These are phyloP conservation scores for Umbelopsis sp. DNA, from an alignment of 192 early-diverging fungal genomes.

Conservation along the genomic window DNA sequence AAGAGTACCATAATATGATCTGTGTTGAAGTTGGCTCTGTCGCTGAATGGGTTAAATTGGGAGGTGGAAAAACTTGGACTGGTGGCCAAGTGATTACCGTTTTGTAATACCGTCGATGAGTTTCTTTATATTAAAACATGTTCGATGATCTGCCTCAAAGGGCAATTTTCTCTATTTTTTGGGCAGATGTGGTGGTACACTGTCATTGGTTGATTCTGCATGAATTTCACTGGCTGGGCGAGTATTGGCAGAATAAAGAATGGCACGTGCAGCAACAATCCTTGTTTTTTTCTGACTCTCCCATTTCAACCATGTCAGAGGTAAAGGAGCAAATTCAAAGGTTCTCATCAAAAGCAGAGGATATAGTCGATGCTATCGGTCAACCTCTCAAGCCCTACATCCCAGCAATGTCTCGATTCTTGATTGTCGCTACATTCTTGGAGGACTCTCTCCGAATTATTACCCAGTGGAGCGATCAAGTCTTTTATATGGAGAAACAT, in stretches of 20 bases:
- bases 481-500: constrained; percentile 79
- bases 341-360: constrained; percentile 69
- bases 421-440: constrained; percentile 96
- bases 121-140: not conserved
- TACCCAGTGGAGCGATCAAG: constrained; percentile 89
- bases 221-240: constrained; percentile 3
- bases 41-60: constrained; percentile 61
- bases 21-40: constrained; percentile 89
- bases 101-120: not conserved
- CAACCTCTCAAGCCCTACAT: constrained; percentile 89
- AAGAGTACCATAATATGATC: constrained; percentile 85
- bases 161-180: not conserved
- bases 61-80: constrained; percentile 67
- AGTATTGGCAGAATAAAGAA: not conserved
- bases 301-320: constrained; percentile 16
- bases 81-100: constrained; percentile 61
- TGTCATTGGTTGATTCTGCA: constrained; percentile 1
- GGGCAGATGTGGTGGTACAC: constrained; percentile 9
- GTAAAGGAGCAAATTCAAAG: constrained; percentile 41
- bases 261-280: constrained; percentile 10
- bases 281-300: not conserved
- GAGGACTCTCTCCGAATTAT: constrained; percentile 91
- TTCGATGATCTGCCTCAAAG: constrained; percentile 35
- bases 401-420: constrained; percentile 85
- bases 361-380: constrained; percentile 71